phyloP scores from a whole-genome alignment of 495 filamentous ascomycete species.

The Terfezia claveryi region DNA sequence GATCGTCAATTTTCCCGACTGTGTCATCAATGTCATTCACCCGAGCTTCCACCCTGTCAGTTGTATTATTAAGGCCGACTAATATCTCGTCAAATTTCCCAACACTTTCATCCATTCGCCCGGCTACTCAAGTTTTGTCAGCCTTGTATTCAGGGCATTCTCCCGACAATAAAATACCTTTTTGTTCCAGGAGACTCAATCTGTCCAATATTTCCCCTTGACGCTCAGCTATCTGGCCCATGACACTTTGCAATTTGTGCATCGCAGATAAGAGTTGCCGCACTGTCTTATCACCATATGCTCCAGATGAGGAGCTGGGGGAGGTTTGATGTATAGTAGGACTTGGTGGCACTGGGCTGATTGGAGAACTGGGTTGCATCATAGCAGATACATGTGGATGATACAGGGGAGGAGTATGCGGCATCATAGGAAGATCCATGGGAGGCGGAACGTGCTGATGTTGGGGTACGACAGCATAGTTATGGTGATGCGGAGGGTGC shows the following conservation, averaged over 20 bases:
- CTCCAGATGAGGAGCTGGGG: background rate
- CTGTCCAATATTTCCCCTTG: constrained; percentile 18
- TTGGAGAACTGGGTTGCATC: too few species aligned
- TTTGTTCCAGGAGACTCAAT: constrained; percentile 17
- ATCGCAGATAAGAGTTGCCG: constrained; percentile 17
- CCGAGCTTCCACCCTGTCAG: background rate
- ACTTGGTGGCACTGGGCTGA: background rate
- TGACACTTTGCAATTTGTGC: constrained; percentile 18
- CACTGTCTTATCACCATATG: constrained; percentile 8
- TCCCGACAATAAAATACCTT: constrained; percentile 5
- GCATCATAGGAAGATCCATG: background rate
- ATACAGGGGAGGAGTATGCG: background rate
- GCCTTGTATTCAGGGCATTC: background rate
- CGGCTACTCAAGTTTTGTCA: background rate
- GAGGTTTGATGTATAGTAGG: background rate
- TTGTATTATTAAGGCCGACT: background rate
- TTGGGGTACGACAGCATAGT: background rate
- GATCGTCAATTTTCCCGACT: background rate
- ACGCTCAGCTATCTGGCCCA: constrained; percentile 20
- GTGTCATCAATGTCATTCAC: background rate
- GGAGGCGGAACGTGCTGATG: background rate
- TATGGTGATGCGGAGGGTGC: background rate
- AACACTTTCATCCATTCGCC: background rate
- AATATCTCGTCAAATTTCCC: constrained; percentile 1
- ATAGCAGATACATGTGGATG: too few species aligned